Evolutionary conservation across 1,284 basidiomycete species (phyloP), one percentile per base, ranked within the genome.

Genomic region (Austroboletus novae-zelandiae): DNA sequence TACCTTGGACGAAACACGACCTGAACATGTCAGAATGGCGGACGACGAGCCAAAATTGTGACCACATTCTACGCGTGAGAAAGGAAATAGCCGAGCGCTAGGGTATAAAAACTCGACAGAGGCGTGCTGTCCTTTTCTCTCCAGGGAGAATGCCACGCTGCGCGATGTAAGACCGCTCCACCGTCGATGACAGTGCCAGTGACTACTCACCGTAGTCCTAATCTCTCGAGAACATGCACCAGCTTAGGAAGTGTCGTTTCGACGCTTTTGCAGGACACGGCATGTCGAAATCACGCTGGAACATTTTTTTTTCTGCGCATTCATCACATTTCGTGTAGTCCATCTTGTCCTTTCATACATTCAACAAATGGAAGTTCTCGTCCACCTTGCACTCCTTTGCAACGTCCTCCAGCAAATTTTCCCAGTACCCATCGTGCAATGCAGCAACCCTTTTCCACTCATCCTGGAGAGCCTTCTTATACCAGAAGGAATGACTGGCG

Each of bases 181-280:
- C 74, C 72, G 55, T 75, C 70, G 73, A 67, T 61, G 69, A 65
- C 74, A 75, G 74, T 76, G 74, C 74, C 74, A 76, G 75, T 71
- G 73, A 75, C 69, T 69, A 62, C 55, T 55, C 45, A 50, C 45
- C 39, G 51, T 55, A 64, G 68, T 74, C 71, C 74, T 74, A 62
- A 59, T 69, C 73, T 76, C 72, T 69, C 72, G 50, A 76, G 73
- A 76, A 44, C 31, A 64, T 59, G 15, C 47, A 64, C 66, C 74
- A 74, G 75, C 67, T 52, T 77, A 76, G 74, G 74, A 76, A 76
- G 74, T 77, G 75, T 74, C 73, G 74, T 73, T 61, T 74, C 64
- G 71, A 72, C 74, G 62, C 25, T 60, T 59, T 62, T 60, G 53
- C 39, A 75, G 73, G 70, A 71, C 61, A 64, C 72, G 74, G 73